Percentiles rank a stretch among this genome's conserved stretches.
phyloP scores from a whole-genome alignment of 495 filamentous ascomycete species.

The Hyphodiscus hymeniophilus region DNA sequence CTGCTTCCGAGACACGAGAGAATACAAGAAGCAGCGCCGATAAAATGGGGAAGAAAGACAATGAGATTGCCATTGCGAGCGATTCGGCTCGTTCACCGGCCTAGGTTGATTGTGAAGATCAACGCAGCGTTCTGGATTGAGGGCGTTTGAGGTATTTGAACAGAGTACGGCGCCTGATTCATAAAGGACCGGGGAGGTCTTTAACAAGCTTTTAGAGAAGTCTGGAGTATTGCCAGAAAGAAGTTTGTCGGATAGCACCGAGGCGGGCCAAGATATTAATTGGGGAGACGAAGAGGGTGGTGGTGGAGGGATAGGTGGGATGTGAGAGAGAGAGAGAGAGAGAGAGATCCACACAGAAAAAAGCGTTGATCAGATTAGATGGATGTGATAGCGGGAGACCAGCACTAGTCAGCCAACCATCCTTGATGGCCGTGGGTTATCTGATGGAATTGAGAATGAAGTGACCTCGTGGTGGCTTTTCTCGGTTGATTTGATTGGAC shows the following conservation, averaged over 20 bases:
- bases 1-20: conserved; percentile 37
- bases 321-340: too few relatives aligned
- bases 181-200: background rate
- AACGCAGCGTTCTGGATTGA: background rate
- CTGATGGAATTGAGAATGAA: too few relatives aligned
- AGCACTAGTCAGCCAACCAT: background rate
- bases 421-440: too few relatives aligned
- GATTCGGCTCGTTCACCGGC: background rate
- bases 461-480: too few relatives aligned
- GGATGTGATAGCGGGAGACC: background rate
- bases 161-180: background rate
- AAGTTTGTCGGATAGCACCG: too few relatives aligned
- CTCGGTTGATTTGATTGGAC: too few relatives aligned
- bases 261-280: background rate
- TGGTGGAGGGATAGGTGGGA: background rate
- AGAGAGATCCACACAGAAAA: too few relatives aligned
- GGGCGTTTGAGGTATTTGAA: conserved; percentile 4
- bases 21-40: conserved; percentile 27
- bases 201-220: background rate
- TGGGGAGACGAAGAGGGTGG: background rate
- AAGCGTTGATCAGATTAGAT: conserved; percentile 10
- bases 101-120: conserved; percentile 8
- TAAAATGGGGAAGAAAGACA: conserved; percentile 25
- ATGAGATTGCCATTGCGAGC: conserved; percentile 16
- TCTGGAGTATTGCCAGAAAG: too few relatives aligned